phyloP scores from a whole-genome alignment of 768 basidiomycete genomes.

The Termitomyces sp. region DNA sequence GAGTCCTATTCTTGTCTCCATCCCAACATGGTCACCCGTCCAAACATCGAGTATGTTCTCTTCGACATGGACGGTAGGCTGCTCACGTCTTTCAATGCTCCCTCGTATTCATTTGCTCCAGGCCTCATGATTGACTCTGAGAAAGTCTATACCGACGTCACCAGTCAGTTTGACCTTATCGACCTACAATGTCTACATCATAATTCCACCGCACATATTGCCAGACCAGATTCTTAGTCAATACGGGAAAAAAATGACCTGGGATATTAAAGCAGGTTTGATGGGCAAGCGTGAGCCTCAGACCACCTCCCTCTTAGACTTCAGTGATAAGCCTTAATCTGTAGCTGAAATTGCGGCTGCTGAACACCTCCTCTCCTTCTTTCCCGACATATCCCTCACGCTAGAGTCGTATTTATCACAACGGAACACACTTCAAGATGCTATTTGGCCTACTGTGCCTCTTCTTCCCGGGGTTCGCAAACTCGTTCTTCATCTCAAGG shows the following conservation, averaged over 20 bases:
- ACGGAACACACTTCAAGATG: conserved; percentile 58
- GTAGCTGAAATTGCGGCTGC: conserved; percentile 66
- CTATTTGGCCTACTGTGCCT: conserved; percentile 64
- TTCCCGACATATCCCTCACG: conserved; percentile 69
- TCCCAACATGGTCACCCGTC: conserved; percentile 9
- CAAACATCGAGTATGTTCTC: conserved; percentile 57
- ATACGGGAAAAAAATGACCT: conserved; percentile 78
- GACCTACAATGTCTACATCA: background rate
- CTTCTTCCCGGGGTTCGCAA: conserved; percentile 73
- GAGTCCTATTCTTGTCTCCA: background rate
- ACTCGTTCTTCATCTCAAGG: conserved; percentile 69
- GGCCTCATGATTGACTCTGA: conserved; percentile 80
- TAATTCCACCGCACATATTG: conserved; percentile 1
- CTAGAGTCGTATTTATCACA: conserved; percentile 57
- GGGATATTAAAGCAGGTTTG: conserved; percentile 85
- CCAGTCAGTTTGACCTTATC: conserved; percentile 49
- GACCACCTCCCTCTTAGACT: no score
- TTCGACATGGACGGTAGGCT: conserved; percentile 72
- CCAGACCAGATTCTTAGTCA: conserved; percentile 69
- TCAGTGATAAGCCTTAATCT: background rate
- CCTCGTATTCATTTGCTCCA: conserved; percentile 23
- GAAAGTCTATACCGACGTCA: conserved; percentile 72
- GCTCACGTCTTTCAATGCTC: background rate
- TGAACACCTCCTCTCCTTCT: conserved; percentile 70
- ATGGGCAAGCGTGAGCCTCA: conserved; percentile 75